A percentile compares a stretch with the other conserved stretches of the same genome.
Conservation (phyloP, 2,329 filamentous ascomycete species). For the Fusarium acutatum region DNA sequence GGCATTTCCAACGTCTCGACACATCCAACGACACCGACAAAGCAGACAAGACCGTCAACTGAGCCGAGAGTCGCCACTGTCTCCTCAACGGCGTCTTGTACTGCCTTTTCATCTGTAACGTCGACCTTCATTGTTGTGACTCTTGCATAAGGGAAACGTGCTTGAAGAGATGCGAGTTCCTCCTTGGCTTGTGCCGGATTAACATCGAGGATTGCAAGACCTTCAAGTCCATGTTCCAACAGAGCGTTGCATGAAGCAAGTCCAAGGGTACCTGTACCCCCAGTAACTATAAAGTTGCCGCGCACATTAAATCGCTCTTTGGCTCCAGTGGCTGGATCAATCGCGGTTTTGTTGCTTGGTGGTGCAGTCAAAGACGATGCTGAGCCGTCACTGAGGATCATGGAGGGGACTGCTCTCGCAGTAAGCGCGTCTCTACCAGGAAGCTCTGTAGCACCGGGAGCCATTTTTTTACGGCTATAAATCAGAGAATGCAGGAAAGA, state of each 20-base stretch:
- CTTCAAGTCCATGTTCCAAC: neutral
- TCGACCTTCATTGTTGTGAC: neutral
- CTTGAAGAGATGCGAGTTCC: neutral
- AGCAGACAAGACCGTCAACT: neutral
- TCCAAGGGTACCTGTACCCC: neutral
- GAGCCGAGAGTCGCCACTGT: neutral
- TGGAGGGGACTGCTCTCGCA: neutral
- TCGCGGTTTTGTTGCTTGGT: neutral
- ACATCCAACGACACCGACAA: neutral
- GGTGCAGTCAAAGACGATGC: neutral
- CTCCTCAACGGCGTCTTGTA: neutral
- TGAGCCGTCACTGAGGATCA: neutral
- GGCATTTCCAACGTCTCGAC: neutral
- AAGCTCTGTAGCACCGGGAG: neutral
- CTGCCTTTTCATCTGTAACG: neutral
- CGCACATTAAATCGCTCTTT: neutral
- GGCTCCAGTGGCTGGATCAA: neutral
- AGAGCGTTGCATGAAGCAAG: neutral
- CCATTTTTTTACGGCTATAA: neutral
- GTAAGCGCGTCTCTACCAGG: neutral
- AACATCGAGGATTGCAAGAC: neutral
- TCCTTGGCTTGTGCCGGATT: neutral
- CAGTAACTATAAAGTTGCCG: neutral
- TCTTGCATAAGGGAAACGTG: neutral
- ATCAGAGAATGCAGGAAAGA: no score